Evolutionary conservation across 2,329 filamentous ascomycete species (phyloP), one percentile per base, ranked within the genome.

Genomic region (Venturia pyrina): DNA sequence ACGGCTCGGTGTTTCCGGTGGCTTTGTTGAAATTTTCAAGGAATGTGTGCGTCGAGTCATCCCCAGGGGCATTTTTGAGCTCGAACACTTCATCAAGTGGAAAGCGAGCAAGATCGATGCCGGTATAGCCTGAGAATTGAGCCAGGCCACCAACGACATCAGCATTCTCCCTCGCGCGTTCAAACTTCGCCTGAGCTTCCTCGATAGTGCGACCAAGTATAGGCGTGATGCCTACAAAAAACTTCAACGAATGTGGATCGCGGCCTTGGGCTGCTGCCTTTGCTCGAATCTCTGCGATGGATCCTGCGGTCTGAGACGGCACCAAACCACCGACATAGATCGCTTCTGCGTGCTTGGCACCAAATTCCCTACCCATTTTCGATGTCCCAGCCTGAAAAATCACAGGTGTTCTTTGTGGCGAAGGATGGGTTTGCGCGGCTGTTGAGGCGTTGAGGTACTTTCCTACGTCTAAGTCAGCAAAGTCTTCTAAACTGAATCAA

Each of bases 381-480:
- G 76, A 79, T 0, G 79, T 77, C 0, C 80, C 80, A 5, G 80
- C 80, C 68, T 81, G 79, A 70, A 85, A 83, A 0, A 85, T 74
- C 66, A 85, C 82, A 0, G 83, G 83, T 0, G 83, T 86, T 0
- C 83, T 74, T 69, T 86, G 83, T 4, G 82, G 82, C 0, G 83
- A 84, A 0, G 83, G 83, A 62, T 84, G 80, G 43, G 83, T 79
- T 34, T 81, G 80, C 65, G 80, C 79, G 1, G 76, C 75, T 19
- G 78, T 75, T 66, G 75, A 75, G 3, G 82, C 74, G 53, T 73
- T 74, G 70, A 81, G 82, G 65, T 80, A 79, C 61, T 73, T 73
- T 11, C 62, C 56, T 60, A 34, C 40, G 40, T 34, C 11, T 19
- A 37, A 28, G 56, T 60, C 56, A 60, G 56, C 28, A 60, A 34